Evolutionary conservation across 768 basidiomycete genomes (phyloP).

Genomic region (Crucibulum laeve): DNA sequence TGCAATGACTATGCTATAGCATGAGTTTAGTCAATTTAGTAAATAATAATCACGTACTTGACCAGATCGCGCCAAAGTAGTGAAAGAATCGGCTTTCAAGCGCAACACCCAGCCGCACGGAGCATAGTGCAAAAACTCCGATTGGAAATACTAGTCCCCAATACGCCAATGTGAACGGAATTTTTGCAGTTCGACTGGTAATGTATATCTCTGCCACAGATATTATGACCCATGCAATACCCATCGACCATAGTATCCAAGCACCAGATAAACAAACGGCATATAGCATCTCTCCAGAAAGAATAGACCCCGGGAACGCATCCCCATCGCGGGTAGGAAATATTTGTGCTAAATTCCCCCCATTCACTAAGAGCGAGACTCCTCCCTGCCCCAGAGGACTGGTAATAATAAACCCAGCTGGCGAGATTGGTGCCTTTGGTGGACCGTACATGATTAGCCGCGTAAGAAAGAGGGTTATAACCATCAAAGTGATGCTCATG

Average conservation of each 20-base stretch:
- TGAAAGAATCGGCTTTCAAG: constrained; percentile 48
- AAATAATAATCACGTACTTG: constrained; percentile 26
- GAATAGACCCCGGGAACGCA: background rate
- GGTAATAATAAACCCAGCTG: background rate
- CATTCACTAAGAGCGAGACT: background rate
- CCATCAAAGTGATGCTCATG: background rate
- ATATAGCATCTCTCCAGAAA: background rate
- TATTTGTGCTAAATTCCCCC: background rate
- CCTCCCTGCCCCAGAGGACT: background rate
- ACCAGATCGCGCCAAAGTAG: constrained; percentile 50
- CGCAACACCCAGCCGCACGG: constrained; percentile 42
- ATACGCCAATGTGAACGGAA: background rate
- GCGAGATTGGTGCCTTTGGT: background rate
- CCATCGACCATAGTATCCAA: background rate
- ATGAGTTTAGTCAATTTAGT: background rate
- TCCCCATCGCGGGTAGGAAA: background rate
- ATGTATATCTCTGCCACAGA: background rate
- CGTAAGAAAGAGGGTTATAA: background rate
- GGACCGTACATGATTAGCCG: constrained; percentile 27
- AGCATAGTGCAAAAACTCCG: constrained; percentile 29
- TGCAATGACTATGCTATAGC: constrained; percentile 5
- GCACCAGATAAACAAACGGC: background rate
- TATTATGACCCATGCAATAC: background rate
- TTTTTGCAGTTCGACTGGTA: background rate
- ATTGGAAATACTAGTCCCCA: background rate